Evolutionary conservation across 192 early-diverging fungal species (phyloP), one percentile per base, ranked within the genome.

Genomic region (Cladochytrium replicatum): DNA sequence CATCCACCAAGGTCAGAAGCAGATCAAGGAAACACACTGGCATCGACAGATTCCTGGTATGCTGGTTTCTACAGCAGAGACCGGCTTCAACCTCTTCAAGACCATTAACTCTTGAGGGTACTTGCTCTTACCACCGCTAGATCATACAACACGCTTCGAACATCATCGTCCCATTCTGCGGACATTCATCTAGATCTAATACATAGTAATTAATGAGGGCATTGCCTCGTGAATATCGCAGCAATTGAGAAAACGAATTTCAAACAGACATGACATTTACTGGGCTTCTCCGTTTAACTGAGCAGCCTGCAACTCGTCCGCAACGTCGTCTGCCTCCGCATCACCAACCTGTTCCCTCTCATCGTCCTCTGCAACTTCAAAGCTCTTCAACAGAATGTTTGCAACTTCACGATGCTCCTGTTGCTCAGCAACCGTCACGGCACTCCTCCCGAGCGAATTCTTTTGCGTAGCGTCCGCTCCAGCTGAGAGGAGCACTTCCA

Each of bases 11-110:
- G 95, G 95, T 8, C 95, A 99, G 68, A 63, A 75, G 46, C 69
- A 91, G 43, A 74, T 97, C 53, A 99, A 99, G 67, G 95, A 99
- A 71, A 43, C 94, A 31, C 95, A 99, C 66, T 99, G 88, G 89
- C 95, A 97, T 58, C 75, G 71, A 38, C 93, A 99, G 68, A 75
- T 87, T 27, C 83, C 91, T 15, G 95, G 95, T 27, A 83, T 84
- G 43, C 61, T 99, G 3, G 71, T 89, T 21, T 84, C 81, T 34
- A 99, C 93, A 39, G 82, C 91, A 13, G 69, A 58, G 41, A 65
- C 84, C 29, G 95, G 95, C 17, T 91, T 97, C 63, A 97, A 99
- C 62, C 75, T 99, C 32, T 97, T 95, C 68, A 95, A 97, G 66
- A 97, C 95, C n/a, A 91, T 99, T 41, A 80, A 80, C 53, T 65